Conservation (phyloP, 2,329 filamentous ascomycete species). For the Talaromyces sp. region DNA sequence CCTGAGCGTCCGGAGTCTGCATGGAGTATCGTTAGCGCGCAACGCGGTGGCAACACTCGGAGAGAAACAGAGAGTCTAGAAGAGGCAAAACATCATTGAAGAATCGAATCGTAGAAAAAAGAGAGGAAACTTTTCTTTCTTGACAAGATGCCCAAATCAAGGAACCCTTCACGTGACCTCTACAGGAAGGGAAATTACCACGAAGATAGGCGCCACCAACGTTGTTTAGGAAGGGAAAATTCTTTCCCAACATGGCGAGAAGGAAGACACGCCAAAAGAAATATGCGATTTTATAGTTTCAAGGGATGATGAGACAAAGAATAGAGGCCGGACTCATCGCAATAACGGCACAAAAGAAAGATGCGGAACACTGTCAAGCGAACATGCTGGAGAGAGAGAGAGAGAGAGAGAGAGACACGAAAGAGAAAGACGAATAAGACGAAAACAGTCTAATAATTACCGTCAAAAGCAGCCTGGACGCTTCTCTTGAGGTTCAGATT, state of each 20-base stretch:
- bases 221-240: slow-evolving; percentile 32
- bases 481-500: slow-evolving; percentile 36
- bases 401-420: too few relatives aligned
- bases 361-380: slow-evolving; percentile 5
- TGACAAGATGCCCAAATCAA: slow-evolving; percentile 9
- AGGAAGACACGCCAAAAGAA: neutral
- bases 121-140: neutral
- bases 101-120: neutral
- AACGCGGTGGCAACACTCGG: slow-evolving; percentile 8
- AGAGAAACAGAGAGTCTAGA: slow-evolving; percentile 10
- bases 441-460: slow-evolving; percentile 27
- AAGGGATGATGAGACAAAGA: neutral
- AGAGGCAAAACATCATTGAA: neutral
- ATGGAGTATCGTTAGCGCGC: slow-evolving; percentile 19
- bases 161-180: slow-evolving; percentile 10
- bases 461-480: slow-evolving; percentile 40
- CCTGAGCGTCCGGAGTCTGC: slow-evolving; percentile 38
- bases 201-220: slow-evolving; percentile 34
- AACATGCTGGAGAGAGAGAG: slow-evolving; percentile 10
- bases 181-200: slow-evolving; percentile 30
- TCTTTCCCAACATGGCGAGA: slow-evolving; percentile 35
- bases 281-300: neutral
- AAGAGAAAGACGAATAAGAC: slow-evolving; percentile 11
- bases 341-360: slow-evolving; percentile 12
- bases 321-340: slow-evolving; percentile 10